Evolutionary conservation across 1,139 yeast species (phyloP).

Genomic region (Sugiyamaella castrensis): DNA sequence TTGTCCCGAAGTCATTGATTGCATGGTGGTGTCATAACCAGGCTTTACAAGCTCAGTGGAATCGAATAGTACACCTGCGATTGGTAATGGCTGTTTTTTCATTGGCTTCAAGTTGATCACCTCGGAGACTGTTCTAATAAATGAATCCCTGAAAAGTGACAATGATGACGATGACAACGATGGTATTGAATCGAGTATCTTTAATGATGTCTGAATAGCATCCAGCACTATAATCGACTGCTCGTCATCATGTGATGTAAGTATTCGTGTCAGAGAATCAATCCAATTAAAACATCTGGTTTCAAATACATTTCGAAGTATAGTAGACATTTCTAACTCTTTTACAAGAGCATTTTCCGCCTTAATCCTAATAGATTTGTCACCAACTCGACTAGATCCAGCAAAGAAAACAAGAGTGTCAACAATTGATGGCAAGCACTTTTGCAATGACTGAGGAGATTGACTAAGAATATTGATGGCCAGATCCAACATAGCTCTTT

Average conservation of each 20-base stretch:
- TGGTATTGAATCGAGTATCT: neutral
- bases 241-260: conserved; percentile 32
- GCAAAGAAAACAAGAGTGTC: conserved; percentile 32
- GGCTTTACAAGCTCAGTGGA: conserved; percentile 1
- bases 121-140: conserved; percentile 7
- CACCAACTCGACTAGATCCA: conserved; percentile 5
- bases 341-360: neutral
- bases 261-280: conserved; percentile 31
- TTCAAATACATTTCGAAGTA: conserved; percentile 19
- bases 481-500: conserved; percentile 35
- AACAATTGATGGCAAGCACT: conserved; percentile 37
- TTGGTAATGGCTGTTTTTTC: conserved; percentile 2
- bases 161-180: conserved; percentile 1
- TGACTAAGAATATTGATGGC: conserved; percentile 32
- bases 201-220: conserved; percentile 15
- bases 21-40: neutral
- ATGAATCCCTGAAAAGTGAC: conserved; percentile 3
- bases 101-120: conserved; percentile 4
- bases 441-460: conserved; percentile 38
- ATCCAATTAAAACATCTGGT: conserved; percentile 32
- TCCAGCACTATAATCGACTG: conserved; percentile 4
- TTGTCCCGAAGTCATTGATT: neutral
- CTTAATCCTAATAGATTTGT: neutral
- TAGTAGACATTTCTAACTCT: conserved; percentile 23
- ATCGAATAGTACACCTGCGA: conserved; percentile 1